phyloP scores from a whole-genome alignment of 805 yeast species.

The Osmozyma mogii region DNA sequence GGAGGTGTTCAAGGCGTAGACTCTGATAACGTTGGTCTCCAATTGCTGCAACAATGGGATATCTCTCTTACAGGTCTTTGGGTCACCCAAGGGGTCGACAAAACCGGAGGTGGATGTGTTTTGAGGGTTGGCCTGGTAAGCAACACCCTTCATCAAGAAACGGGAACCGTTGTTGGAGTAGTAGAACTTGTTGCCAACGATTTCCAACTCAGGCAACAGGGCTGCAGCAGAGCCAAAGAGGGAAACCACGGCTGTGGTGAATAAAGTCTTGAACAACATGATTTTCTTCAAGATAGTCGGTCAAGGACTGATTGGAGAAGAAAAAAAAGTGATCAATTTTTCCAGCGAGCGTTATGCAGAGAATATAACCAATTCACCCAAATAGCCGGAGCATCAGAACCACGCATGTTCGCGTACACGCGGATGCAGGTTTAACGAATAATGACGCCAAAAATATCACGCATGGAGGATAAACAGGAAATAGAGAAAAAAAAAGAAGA shows the following conservation, averaged over 20 bases:
- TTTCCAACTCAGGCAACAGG: slow-evolving; percentile 39
- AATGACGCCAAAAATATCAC: too few species aligned
- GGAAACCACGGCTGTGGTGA: slow-evolving; percentile 15
- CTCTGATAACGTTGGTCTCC: slow-evolving; percentile 65
- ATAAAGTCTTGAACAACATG: slow-evolving; percentile 29
- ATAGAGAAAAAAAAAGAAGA: too few species aligned
- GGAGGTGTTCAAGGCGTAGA: slow-evolving; percentile 76
- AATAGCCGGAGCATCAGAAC: too few species aligned
- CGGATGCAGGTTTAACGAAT: too few species aligned
- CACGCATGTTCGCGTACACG: too few species aligned
- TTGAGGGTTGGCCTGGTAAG: slow-evolving; percentile 58
- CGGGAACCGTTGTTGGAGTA: slow-evolving; percentile 73
- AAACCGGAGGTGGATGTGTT: slow-evolving; percentile 31
- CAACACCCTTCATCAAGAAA: slow-evolving; percentile 70
- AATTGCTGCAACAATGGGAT: slow-evolving; percentile 58
- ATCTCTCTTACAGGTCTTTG: slow-evolving; percentile 58
- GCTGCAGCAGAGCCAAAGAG: slow-evolving; percentile 8
- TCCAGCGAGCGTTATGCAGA: too few species aligned
- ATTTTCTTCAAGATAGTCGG: too few species aligned
- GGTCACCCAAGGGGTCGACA: slow-evolving; percentile 67
- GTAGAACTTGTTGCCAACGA: slow-evolving; percentile 72
- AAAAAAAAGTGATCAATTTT: too few species aligned
- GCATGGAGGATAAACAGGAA: too few species aligned
- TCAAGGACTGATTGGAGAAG: too few species aligned
- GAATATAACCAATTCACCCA: too few species aligned